A percentile compares a stretch with the other conserved stretches of the same genome.
phyloP scores from a whole-genome alignment of 139 green algal species.

The Choricystis sp. region DNA sequence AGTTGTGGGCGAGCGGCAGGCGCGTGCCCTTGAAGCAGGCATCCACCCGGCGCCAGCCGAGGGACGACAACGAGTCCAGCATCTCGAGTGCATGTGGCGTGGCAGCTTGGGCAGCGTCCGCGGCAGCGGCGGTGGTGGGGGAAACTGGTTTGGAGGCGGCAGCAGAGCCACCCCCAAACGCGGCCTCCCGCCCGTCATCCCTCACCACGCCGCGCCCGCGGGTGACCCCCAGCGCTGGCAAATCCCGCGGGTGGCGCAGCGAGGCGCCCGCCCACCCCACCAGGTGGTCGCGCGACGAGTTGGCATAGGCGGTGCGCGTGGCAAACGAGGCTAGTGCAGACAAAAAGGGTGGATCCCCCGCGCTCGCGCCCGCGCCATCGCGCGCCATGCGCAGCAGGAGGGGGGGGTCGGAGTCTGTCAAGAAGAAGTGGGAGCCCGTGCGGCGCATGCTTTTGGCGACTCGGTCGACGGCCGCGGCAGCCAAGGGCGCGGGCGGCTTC shows the following conservation, averaged over 20 bases:
- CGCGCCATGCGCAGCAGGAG: constrained; percentile 26
- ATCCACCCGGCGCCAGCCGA: constrained; percentile 63
- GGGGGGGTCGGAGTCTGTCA: constrained; percentile 12
- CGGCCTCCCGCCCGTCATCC: constrained; percentile 28
- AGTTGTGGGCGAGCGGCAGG: constrained; percentile 20
- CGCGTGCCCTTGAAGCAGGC: constrained; percentile 28
- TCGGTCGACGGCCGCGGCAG: background rate
- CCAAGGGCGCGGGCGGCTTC: background rate
- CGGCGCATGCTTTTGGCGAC: background rate
- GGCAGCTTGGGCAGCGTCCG: background rate
- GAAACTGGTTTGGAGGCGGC: too few relatives aligned
- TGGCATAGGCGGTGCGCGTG: constrained; percentile 53
- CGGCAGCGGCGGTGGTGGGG: background rate
- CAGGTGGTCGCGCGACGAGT: constrained; percentile 51
- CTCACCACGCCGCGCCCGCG: constrained; percentile 33
- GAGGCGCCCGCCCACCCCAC: constrained; percentile 65
- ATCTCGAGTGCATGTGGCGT: constrained; percentile 14
- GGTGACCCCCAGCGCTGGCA: constrained; percentile 5
- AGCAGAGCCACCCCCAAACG: too few relatives aligned
- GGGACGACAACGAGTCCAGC: constrained; percentile 32
- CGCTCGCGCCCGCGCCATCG: constrained; percentile 24
- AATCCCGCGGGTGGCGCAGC: constrained; percentile 27
- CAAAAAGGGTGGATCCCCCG: constrained; percentile 37
- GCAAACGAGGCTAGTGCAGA: constrained; percentile 40
- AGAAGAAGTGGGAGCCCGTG: constrained; percentile 31